Percentiles rank a stretch among this genome's conserved stretches.
Evolutionary conservation across 495 filamentous ascomycete species (phyloP).

Genomic region (Lasiosphaeriaceae sp.): DNA sequence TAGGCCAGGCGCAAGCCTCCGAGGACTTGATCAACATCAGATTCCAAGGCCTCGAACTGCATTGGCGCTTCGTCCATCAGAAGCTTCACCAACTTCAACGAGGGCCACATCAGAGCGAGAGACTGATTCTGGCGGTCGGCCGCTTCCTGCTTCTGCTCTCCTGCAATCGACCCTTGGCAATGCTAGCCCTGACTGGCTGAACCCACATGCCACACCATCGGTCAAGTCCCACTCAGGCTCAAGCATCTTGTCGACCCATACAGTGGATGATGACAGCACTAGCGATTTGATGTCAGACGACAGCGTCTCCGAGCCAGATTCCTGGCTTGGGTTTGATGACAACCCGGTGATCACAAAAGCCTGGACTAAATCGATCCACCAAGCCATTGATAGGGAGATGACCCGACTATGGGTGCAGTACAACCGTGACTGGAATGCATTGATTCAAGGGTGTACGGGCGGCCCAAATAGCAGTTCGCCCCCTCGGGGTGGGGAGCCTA

Average conservation of each 20-base stretch:
- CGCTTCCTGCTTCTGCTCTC: background rate
- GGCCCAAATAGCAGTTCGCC: constrained; percentile 3
- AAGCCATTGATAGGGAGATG: constrained; percentile 14
- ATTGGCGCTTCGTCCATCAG: background rate
- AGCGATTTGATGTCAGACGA: constrained; percentile 22
- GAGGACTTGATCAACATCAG: background rate
- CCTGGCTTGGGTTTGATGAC: constrained; percentile 11
- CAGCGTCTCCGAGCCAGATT: constrained; percentile 25
- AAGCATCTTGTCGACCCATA: constrained; percentile 14
- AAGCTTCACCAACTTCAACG: background rate
- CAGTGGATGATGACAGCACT: constrained; percentile 16
- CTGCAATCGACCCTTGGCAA: background rate
- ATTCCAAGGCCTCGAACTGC: constrained; percentile 1
- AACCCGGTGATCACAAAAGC: background rate
- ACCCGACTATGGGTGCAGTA: constrained; percentile 18
- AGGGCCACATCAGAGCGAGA: background rate
- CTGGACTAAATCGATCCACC: constrained; percentile 16
- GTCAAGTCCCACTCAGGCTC: constrained; percentile 20
- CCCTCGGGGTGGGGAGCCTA: constrained; percentile 8
- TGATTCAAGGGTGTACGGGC: constrained; percentile 17
- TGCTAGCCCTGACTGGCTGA: constrained; percentile 1
- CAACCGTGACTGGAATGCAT: constrained; percentile 22
- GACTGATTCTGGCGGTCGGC: background rate
- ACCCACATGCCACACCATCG: background rate
- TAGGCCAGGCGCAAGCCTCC: background rate